Conservation (phyloP, 2,329 filamentous ascomycete species). For the Sphaerulina vaccinii region DNA sequence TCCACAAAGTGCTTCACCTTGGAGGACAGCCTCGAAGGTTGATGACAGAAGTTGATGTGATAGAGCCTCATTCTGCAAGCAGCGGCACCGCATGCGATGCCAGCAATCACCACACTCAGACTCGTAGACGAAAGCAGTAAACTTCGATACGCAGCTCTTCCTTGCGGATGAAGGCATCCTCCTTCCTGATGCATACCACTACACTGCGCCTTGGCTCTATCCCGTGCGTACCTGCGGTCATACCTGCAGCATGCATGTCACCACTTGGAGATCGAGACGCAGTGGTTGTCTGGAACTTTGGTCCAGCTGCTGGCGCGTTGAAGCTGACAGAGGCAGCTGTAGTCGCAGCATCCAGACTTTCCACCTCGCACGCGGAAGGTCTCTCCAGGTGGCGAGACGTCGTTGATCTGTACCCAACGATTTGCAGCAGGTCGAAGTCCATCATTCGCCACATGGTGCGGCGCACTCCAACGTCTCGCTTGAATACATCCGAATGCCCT, state of each 20-base stretch:
- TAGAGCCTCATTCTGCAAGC: conserved; percentile 4
- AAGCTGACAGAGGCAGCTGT: neutral
- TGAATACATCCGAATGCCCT: conserved; percentile 6
- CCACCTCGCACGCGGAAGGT: conserved; percentile 1
- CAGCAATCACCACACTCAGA: conserved; percentile 5
- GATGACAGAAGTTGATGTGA: conserved; percentile 6
- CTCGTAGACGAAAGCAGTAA: neutral
- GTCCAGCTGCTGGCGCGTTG: conserved; percentile 1
- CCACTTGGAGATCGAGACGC: neutral
- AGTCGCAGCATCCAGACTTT: neutral
- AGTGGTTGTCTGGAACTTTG: neutral
- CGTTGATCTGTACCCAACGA: conserved; percentile 7
- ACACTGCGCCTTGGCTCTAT: conserved; percentile 10
- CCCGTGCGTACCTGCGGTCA: conserved; percentile 10
- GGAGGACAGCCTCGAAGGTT: conserved; percentile 2
- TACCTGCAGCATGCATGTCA: neutral
- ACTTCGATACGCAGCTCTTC: neutral
- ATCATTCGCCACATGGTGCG: conserved; percentile 23
- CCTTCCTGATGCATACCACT: conserved; percentile 16
- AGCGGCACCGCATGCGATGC: conserved; percentile 11
- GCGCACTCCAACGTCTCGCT: neutral
- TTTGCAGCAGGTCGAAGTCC: conserved; percentile 15
- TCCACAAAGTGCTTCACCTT: conserved; percentile 7
- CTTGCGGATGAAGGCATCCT: conserved; percentile 3
- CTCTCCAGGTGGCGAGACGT: neutral